Conservation (phyloP, 345 rosid species). For the Boechera retrofracta region DNA sequence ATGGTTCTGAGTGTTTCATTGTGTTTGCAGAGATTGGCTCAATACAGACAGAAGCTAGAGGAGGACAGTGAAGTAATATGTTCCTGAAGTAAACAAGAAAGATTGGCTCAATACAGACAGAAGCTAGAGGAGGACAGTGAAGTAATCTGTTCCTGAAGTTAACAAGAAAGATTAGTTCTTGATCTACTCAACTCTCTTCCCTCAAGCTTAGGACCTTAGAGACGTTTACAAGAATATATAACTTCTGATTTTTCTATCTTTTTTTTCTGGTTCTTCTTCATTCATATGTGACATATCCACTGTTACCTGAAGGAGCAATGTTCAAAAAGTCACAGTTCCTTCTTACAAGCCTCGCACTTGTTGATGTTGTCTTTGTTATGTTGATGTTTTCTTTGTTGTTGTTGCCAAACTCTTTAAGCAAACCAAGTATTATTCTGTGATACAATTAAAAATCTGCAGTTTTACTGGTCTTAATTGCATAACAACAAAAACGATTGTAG, state of each 20-base stretch:
- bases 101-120: slow-evolving; percentile 73
- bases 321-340: not conserved
- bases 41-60: slow-evolving; percentile 87
- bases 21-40: slow-evolving; percentile 70
- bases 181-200: slow-evolving; percentile 31
- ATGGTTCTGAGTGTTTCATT: slow-evolving; percentile 11
- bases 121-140: slow-evolving; percentile 74
- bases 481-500: not conserved
- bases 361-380: slow-evolving; percentile 12
- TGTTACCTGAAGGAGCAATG: not conserved
- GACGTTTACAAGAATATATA: not conserved
- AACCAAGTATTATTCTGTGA: slow-evolving; percentile 4
- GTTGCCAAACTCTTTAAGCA: slow-evolving; percentile 14
- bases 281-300: slow-evolving; percentile 25
- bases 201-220: slow-evolving; percentile 14
- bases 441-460: not conserved
- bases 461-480: slow-evolving; percentile 1
- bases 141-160: slow-evolving; percentile 43
- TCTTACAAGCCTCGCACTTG: not conserved
- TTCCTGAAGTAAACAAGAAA: slow-evolving; percentile 17
- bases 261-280: not conserved
- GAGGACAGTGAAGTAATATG: slow-evolving; percentile 61
- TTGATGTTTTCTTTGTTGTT: slow-evolving; percentile 5
- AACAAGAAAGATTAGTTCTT: slow-evolving; percentile 15
- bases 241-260: not conserved